Evolutionary conservation across 768 basidiomycete genomes (phyloP).

Genomic region (Amyloporia xantha): DNA sequence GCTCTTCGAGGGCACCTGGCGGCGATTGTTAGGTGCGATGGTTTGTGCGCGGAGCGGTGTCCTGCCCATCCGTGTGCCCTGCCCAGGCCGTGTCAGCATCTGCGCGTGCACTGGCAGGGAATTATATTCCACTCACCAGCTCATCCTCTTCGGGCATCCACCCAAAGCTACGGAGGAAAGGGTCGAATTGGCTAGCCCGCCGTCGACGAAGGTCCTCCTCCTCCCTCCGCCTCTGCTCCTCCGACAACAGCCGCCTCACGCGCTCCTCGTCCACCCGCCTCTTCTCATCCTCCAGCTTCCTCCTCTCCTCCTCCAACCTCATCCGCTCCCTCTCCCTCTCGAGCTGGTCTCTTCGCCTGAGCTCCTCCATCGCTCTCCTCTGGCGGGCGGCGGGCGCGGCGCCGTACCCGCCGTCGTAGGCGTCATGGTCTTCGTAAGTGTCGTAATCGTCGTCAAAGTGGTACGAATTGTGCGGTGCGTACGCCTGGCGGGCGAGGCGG

Average conservation of each 20-base stretch:
- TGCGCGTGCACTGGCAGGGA: background rate
- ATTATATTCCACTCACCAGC: conserved; percentile 6
- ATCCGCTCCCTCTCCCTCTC: conserved; percentile 7
- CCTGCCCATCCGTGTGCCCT: conserved; percentile 7
- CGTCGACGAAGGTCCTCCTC: conserved; percentile 10
- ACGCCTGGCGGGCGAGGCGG: conserved; percentile 17
- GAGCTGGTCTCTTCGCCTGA: background rate
- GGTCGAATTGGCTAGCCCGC: conserved; percentile 10
- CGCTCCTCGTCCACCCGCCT: conserved; percentile 17
- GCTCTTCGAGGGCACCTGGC: background rate
- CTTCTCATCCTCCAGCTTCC: conserved; percentile 17
- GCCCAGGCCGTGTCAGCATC: background rate
- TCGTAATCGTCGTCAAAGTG: conserved; percentile 17
- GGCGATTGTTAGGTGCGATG: background rate
- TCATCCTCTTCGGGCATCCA: conserved; percentile 9
- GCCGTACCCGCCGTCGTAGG: conserved; percentile 6
- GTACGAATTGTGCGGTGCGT: conserved; percentile 18
- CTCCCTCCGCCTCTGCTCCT: conserved; percentile 13
- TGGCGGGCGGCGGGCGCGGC: conserved; percentile 4
- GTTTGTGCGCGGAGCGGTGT: conserved; percentile 4
- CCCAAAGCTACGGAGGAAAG: conserved; percentile 11
- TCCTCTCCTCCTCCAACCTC: conserved; percentile 17
- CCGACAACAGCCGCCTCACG: conserved; percentile 12
- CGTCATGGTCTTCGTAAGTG: conserved; percentile 9
- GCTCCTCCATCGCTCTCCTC: conserved; percentile 2